Conservation (phyloP, 345 rosid species). For the Citrus reticulata region DNA sequence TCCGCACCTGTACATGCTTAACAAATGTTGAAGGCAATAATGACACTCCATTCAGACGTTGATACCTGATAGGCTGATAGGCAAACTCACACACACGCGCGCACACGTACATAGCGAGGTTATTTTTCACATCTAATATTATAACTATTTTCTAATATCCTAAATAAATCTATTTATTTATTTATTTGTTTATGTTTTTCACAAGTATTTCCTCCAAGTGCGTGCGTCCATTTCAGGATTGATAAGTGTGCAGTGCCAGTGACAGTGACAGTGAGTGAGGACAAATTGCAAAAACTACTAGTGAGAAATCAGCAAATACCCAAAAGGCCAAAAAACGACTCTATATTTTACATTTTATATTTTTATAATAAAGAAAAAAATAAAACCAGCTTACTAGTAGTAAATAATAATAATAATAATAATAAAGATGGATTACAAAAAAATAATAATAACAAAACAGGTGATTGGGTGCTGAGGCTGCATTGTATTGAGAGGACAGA, state of each 20-base stretch:
- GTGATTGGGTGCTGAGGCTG: not conserved
- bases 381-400: too few relatives aligned
- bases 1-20: not conserved
- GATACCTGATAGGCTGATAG: too few relatives aligned
- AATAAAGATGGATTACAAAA: too few relatives aligned
- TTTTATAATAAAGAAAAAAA: too few relatives aligned
- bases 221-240: slow-evolving; percentile 15
- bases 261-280: not conserved
- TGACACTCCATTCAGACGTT: too few relatives aligned
- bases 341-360: not conserved
- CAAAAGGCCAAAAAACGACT: slow-evolving; percentile 1
- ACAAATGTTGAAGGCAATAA: too few relatives aligned
- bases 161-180: not conserved
- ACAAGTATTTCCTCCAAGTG: not conserved
- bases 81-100: too few relatives aligned
- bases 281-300: slow-evolving; percentile 1
- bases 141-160: not conserved
- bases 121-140: too few relatives aligned
- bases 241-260: not conserved
- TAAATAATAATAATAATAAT: too few relatives aligned
- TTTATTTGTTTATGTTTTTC: not conserved
- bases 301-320: not conserved
- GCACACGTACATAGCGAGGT: rapidly evolving
- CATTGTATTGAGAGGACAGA: not conserved
- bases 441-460: not conserved